Base-by-base conservation (phyloP, 208 protist species). In the Naegleria gruberi region DNA sequence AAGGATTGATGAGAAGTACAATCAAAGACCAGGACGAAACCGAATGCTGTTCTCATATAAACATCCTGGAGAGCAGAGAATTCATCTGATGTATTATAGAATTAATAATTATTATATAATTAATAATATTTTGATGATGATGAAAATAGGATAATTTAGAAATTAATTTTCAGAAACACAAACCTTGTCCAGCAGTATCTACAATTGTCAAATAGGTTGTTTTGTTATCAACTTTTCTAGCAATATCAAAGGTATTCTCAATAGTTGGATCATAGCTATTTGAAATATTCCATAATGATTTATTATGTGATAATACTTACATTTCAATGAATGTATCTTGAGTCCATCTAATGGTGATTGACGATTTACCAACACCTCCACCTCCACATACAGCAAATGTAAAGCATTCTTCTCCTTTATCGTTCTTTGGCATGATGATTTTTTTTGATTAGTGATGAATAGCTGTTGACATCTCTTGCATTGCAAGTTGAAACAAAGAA, bases 101-200 rank as follows among this genome's bases (percentile, higher is more conserved):
- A 10, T 30, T 65, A 19, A 3, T 4, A 4, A 23, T 65, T 65
- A 23, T 30, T 30, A 65, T 65, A 65, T 65, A 65, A 65, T 65
- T 1, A 65, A 65, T 65, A 23, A 65, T 65, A 19, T 65, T 1
- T 55, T 55, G 46, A 55, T 55, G 46, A 55, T 55, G 5, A 55
- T 55, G 46, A 55, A 55, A 55, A 55, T 55, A 19, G 15, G 19
- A 19, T 65, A 1, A 65, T 30, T 65, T 23, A 65, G 2, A n/a
- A n/a, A n/a, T n/a, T n/a, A n/a, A n/a, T n/a, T n/a, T n/a, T n/a
- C n/a, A n/a, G n/a, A 23, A 23, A 65, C 12, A 65, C 51, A 30
- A 10, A 65, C 51, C 94, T 90, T 95, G 91, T 26, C 95, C 95
- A 4, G 95, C 95, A 40, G 95, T 97, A 92, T 97, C 95, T 15